Base-by-base conservation (phyloP, 345 rosid genomes). In the Pistacia integerrima region DNA sequence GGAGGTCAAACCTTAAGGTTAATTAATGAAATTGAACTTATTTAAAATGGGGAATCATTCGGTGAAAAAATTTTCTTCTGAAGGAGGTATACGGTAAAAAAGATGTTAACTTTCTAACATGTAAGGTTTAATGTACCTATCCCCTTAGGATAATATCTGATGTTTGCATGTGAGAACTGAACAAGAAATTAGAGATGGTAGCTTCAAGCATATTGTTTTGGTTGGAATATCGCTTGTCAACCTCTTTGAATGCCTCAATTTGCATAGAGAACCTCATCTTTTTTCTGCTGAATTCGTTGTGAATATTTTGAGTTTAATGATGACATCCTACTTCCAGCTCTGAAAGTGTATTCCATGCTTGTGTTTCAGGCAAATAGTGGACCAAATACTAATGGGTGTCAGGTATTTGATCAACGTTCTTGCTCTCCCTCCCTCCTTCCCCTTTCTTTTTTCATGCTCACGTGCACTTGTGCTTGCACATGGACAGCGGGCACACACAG, bases 281-380 rank as follows among this genome's bases (percentile, higher is more conserved):
- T 74, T 1, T 51, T 64, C 35, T 74, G 14, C 11, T 64, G 30
- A 35, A 14, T 25, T 73, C 28, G 14, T 8, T 33, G 8, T 62
- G 20, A 18, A 20, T 18, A 35, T 33, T 48, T 16, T 18, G 28
- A 51, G 12, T 62, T 35, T 49, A 35, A 33, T 49, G 35, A 49
- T 18, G 35, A 7, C 5, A 22, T 13, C 22, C 2, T 63, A 12
- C 36, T 72, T 72, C 14, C 4, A 38, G 51, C 20, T 38, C 76
- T 71, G 25, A 64, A 64, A 28, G 12, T 49, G 35, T 67, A 30
- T 58, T 35, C 36, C 69, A 72, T 70, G 35, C 35, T 83, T 33
- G 18, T 58, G 16, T 85, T 77, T 77, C 94, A 93, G 99, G 97
- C 98, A 52, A 92, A 96, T 66, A 93, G 98, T 61, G 99, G 99